These are phyloP conservation scores for Chamaecrista fasciculata DNA, from an alignment of 306 rosid genomes.

Conservation along the genomic window DNA sequence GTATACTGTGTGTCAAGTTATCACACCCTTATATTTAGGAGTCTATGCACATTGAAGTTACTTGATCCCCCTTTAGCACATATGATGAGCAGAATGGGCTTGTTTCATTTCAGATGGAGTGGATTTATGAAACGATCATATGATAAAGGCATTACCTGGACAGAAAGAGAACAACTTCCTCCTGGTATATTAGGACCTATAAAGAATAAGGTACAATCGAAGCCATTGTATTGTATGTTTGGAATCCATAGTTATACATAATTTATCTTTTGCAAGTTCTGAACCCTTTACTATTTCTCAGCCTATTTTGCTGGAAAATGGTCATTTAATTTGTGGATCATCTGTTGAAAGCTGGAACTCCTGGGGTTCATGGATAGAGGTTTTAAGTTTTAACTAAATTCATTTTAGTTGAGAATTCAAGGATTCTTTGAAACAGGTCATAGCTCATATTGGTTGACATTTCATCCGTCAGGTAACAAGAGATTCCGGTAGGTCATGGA, in stretches of 20 bases:
- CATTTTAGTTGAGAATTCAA: constrained; percentile 18
- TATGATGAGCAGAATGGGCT: neutral
- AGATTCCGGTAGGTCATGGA: constrained; percentile 74
- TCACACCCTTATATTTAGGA: neutral
- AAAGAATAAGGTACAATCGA: constrained; percentile 74
- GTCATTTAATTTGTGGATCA: constrained; percentile 79
- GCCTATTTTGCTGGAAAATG: constrained; percentile 91
- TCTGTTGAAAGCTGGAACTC: constrained; percentile 99
- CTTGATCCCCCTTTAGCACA: neutral
- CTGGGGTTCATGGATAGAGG: constrained; percentile 99
- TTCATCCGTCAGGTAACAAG: constrained; percentile 51
- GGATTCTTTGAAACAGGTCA: constrained; percentile 8
- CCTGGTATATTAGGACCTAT: constrained; percentile 97
- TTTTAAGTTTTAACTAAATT: constrained; percentile 41
- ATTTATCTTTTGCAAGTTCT: constrained; percentile 5
- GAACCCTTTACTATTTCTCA: constrained; percentile 35
- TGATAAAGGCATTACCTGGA: constrained; percentile 80
- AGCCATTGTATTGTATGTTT: constrained; percentile 10
- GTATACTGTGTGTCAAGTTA: neutral
- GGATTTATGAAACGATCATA: constrained; percentile 83
- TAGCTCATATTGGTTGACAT: constrained; percentile 20
- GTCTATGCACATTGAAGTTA: constrained; percentile 6
- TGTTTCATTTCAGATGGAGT: constrained; percentile 69
- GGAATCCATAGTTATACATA: constrained; percentile 4
- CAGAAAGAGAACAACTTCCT: constrained; percentile 90